Conservation (phyloP, 208 protist species). For the Trypanosoma theileri region DNA sequence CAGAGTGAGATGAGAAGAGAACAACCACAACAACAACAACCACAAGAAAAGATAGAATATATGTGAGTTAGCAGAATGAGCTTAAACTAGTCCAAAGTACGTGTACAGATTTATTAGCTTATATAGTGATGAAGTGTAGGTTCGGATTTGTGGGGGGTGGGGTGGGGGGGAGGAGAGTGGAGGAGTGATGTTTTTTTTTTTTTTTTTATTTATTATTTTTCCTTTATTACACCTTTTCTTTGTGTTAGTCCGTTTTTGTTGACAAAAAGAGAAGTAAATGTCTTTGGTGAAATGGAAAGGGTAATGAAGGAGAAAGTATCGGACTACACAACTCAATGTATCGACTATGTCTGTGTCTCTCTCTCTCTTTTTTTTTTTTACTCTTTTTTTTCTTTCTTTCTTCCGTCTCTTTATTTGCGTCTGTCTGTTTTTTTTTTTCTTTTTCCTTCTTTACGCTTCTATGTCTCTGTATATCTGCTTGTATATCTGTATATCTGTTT, state of each 20-base stretch:
- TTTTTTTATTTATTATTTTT: slow-evolving; percentile 1
- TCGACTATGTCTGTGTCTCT: slow-evolving; percentile 1
- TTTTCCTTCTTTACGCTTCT: slow-evolving; percentile 1
- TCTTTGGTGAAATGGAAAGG: no score
- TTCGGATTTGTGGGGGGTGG: background rate
- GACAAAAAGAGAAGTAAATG: background rate
- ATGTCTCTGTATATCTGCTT: slow-evolving; percentile 9
- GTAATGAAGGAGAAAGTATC: no score
- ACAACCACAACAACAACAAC: background rate
- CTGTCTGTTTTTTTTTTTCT: slow-evolving; percentile 2
- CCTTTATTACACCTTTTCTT: slow-evolving; percentile 7
- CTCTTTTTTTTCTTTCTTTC: slow-evolving; percentile 20
- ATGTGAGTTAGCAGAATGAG: background rate
- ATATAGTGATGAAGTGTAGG: no score
- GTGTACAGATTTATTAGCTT: background rate
- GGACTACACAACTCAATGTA: background rate
- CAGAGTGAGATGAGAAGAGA: background rate
- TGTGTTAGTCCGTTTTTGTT: slow-evolving; percentile 17
- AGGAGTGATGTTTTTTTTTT: slow-evolving; percentile 1
- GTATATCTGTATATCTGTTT: slow-evolving; percentile 1
- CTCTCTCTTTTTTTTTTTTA: slow-evolving; percentile 9
- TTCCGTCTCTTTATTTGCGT: slow-evolving; percentile 24
- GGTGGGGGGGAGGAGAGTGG: background rate
- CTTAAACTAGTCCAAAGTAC: background rate
- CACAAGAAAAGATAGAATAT: slow-evolving; percentile 2